Evolutionary conservation across 2,329 filamentous ascomycete species (phyloP).

Genomic region (Aureobasidium vineae): DNA sequence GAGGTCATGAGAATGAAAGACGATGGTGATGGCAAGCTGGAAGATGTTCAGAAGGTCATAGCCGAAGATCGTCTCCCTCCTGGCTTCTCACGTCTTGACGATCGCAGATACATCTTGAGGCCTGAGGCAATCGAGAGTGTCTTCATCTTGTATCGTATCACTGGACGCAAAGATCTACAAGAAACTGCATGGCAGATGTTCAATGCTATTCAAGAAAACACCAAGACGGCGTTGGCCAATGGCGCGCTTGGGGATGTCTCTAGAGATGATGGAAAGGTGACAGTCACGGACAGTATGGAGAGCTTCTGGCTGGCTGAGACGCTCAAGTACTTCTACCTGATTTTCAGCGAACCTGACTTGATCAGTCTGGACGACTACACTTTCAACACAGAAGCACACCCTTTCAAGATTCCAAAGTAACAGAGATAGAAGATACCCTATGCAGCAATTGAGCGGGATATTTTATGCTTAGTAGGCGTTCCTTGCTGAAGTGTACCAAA

Average conservation of each 20-base stretch:
- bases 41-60: constrained; percentile 39
- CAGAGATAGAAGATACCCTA: not conserved
- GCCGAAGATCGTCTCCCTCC: constrained; percentile 41
- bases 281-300: constrained; percentile 48
- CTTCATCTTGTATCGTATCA: constrained; percentile 60
- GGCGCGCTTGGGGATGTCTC: constrained; percentile 48
- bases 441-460: not conserved
- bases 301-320: constrained; percentile 53
- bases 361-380: constrained; percentile 51
- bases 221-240: constrained; percentile 48
- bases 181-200: constrained; percentile 54
- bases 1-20: constrained; percentile 33
- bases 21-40: constrained; percentile 29
- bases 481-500: not conserved
- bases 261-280: constrained; percentile 39
- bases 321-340: constrained; percentile 52
- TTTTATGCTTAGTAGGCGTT: not conserved
- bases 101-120: constrained; percentile 49
- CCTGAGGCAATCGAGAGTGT: constrained; percentile 62
- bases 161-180: constrained; percentile 51
- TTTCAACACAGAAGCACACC: constrained; percentile 53
- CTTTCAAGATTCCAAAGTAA: constrained; percentile 38
- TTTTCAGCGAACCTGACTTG: constrained; percentile 46
- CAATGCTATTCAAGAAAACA: constrained; percentile 45
- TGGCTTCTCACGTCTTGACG: constrained; percentile 47